Base-by-base conservation (phyloP, 768 basidiomycete species). In the Melanogaster broomeanus region DNA sequence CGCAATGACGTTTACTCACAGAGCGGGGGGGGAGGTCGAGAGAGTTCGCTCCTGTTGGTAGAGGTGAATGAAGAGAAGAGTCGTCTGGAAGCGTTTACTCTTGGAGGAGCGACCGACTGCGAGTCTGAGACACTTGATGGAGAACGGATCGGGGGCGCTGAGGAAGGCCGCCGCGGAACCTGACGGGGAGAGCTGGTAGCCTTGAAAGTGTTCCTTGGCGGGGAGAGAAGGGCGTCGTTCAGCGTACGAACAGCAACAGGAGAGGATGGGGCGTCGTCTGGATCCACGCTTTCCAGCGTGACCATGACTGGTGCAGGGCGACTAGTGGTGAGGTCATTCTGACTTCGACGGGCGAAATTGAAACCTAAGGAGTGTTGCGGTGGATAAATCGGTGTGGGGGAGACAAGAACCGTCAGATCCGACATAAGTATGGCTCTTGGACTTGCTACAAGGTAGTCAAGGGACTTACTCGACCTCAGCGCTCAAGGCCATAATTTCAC, bases 1-100 rank as follows among this genome's bases (percentile, higher is more conserved):
- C 47, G 38, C 10, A 45, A 33, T 19, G 37, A 21, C 38, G 0
- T 4, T 28, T 34, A 77, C 85, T 72, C 64, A 88, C 85, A 76
- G 42, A 88, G 72, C 42, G 83, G 82, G 15, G 86, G 86, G 48
- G 83, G 78, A 44, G 86, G 86, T 5, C 74, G 79, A 30, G 80
- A 65, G 25, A 82, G 74, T 53, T 83, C 79, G 11, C 77, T 45
- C 10, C 55, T 59, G 15, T 58, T 45, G 2, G 55, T 11, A 3
- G 51, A 46, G 2, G 50, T 31, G n/a, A 56, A 57, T 0, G 64
- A 45, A 28, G 58, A 61, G 33, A 55, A 57, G 6, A 47, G 19
- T 27, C 55, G 63, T 18, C 57, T 52, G 30, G 63, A 50, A 18
- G 48, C 3, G 48, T 38, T 43, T 42, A 18, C 51, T 47, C 49